A percentile compares a stretch with the other conserved stretches of the same genome.
phyloP scores from a whole-genome alignment of 2,329 filamentous ascomycete genomes.

The Cladosporium colombiae region DNA sequence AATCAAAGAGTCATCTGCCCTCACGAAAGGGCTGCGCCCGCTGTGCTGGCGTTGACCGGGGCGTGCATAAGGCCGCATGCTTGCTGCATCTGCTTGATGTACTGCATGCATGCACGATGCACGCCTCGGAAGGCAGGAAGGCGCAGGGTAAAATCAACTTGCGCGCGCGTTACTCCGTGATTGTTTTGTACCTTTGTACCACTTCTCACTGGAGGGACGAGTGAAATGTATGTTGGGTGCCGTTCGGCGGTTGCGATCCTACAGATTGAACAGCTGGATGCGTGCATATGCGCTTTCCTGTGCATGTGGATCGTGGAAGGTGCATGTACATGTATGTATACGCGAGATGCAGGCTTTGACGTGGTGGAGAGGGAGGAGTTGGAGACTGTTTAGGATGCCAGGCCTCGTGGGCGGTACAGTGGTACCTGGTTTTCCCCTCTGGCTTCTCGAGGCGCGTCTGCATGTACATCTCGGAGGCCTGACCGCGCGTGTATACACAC shows the following conservation, averaged over 20 bases:
- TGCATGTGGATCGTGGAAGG: background rate
- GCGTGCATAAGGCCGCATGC: slow-evolving; percentile 8
- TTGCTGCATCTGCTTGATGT: background rate
- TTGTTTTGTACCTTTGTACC: background rate
- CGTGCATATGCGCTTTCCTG: background rate
- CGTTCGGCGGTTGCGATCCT: background rate
- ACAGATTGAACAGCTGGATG: background rate
- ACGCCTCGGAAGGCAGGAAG: slow-evolving; percentile 1
- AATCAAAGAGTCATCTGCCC: slow-evolving; percentile 8
- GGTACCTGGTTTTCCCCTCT: background rate
- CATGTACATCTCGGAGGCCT: background rate
- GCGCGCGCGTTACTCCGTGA: background rate
- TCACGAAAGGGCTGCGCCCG: slow-evolving; percentile 10
- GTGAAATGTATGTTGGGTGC: slow-evolving; percentile 1
- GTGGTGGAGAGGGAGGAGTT: background rate
- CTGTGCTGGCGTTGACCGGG: slow-evolving; percentile 8
- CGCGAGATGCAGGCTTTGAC: background rate
- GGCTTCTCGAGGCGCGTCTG: background rate
- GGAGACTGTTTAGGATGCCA: background rate
- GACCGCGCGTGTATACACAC: background rate
- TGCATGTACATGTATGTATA: background rate
- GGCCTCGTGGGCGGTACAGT: slow-evolving; percentile 7
- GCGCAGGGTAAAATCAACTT: background rate
- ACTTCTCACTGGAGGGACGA: background rate
- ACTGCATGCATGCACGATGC: background rate